Conservation (phyloP, 1,284 basidiomycete genomes). For the Microbotryomycetes sp. region DNA sequence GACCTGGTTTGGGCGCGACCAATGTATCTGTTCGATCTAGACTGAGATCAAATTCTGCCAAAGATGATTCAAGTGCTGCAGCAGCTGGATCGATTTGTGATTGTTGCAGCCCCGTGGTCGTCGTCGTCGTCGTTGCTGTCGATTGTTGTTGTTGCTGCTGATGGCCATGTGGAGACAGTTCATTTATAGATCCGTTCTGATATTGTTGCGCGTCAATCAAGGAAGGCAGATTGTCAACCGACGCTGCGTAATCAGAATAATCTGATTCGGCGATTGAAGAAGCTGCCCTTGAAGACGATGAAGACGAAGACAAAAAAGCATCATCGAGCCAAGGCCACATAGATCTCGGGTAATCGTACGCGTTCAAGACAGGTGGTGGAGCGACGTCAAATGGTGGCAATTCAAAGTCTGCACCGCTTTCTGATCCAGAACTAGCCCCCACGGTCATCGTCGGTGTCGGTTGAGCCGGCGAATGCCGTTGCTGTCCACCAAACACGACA, state of each 20-base stretch:
- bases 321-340: background rate
- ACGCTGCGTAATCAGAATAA: background rate
- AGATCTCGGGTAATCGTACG: background rate
- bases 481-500: background rate
- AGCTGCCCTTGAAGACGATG: background rate
- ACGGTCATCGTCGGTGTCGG: background rate
- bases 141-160: background rate
- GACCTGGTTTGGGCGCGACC: background rate
- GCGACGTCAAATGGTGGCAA: background rate
- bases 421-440: background rate
- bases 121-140: too few species aligned
- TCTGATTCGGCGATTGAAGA: background rate
- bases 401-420: background rate
- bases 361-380: background rate
- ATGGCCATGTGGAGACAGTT: background rate
- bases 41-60: background rate
- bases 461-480: background rate
- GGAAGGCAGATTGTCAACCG: background rate
- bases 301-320: background rate
- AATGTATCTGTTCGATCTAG: background rate
- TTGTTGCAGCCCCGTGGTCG: too few species aligned
- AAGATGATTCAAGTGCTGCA: background rate
- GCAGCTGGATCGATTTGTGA: background rate
- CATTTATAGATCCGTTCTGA: background rate
- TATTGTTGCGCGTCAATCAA: background rate